These are phyloP conservation scores for Populus ilicifolia DNA, from an alignment of 345 rosid species.

Conservation along the genomic window DNA sequence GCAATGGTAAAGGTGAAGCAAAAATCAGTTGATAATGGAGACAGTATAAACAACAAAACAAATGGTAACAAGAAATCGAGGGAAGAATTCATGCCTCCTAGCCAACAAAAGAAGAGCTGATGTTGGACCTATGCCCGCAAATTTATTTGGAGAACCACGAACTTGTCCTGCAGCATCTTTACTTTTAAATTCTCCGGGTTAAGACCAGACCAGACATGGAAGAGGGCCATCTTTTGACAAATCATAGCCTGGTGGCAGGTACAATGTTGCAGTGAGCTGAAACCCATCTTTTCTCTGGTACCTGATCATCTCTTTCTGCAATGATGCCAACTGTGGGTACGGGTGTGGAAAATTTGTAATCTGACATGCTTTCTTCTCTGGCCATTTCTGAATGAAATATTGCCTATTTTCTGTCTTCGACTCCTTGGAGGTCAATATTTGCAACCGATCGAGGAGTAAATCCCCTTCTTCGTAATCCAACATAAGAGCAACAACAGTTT, in stretches of 20 bases:
- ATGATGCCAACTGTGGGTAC: conserved; percentile 84
- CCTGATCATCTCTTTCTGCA: conserved; percentile 96
- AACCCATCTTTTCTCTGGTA: conserved; percentile 96
- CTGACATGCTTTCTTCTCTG: conserved; percentile 68
- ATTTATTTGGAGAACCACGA: conserved; percentile 99
- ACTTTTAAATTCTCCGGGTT: conserved; percentile 98
- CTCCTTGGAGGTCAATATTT: conserved; percentile 82
- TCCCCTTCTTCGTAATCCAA: conserved; percentile 85
- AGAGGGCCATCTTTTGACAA: conserved; percentile 86
- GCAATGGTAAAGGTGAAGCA: conserved; percentile 2
- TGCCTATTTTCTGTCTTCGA: conserved; percentile 95
- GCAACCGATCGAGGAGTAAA: conserved; percentile 58
- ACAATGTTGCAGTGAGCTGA: conserved; percentile 90
- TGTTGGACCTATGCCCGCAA: conserved; percentile 91
- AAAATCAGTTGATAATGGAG: conserved; percentile 7
- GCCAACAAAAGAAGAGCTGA: conserved; percentile 98
- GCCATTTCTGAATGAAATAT: conserved; percentile 80
- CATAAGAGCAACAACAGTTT: conserved; percentile 87
- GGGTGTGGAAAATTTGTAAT: conserved; percentile 93
- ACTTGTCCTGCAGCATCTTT: conserved; percentile 99
- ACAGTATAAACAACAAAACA: conserved; percentile 5
- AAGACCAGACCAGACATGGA: conserved; percentile 94
- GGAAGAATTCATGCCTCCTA: conserved; percentile 57
- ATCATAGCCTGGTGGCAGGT: conserved; percentile 90
- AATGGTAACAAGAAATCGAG: neutral